Percentiles rank a stretch among this genome's conserved stretches.
phyloP scores from a whole-genome alignment of 2,329 filamentous ascomycete species.

The Beauveria varroae region DNA sequence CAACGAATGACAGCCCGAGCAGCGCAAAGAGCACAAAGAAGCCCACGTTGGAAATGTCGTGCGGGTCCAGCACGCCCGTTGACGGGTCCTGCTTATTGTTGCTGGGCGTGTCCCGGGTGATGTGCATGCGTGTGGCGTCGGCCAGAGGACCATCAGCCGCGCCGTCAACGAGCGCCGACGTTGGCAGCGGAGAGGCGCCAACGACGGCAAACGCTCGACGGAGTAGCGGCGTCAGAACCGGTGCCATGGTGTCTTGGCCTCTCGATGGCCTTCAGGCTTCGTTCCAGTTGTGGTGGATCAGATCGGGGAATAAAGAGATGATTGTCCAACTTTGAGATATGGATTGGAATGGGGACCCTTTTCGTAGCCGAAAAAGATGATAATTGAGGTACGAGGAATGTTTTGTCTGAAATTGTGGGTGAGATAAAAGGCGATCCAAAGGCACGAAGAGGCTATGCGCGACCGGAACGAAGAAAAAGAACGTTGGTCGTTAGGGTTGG shows the following conservation, averaged over 20 bases:
- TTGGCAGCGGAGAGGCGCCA: background rate
- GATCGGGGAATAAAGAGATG: background rate
- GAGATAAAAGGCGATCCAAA: background rate
- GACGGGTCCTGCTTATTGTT: constrained; percentile 29
- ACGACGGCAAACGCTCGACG: constrained; percentile 5
- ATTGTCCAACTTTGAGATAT: background rate
- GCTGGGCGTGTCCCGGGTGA: constrained; percentile 31
- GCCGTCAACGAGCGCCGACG: background rate
- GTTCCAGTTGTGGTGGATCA: background rate
- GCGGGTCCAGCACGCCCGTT: constrained; percentile 44
- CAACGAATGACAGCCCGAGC: constrained; percentile 68
- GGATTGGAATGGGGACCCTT: background rate
- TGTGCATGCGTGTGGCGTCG: constrained; percentile 33
- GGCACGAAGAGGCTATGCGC: background rate
- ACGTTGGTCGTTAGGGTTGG: background rate
- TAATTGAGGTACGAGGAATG: background rate
- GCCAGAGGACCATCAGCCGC: background rate
- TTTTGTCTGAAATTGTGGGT: background rate
- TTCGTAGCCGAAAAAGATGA: background rate
- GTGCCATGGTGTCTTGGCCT: background rate
- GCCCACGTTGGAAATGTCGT: constrained; percentile 56
- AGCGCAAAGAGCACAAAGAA: constrained; percentile 83
- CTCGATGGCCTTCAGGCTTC: background rate
- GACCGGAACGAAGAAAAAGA: background rate
- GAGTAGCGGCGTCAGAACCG: constrained; percentile 3